Evolutionary conservation across 1,284 basidiomycete species (phyloP).

Genomic region (Apiotrichum gracile): DNA sequence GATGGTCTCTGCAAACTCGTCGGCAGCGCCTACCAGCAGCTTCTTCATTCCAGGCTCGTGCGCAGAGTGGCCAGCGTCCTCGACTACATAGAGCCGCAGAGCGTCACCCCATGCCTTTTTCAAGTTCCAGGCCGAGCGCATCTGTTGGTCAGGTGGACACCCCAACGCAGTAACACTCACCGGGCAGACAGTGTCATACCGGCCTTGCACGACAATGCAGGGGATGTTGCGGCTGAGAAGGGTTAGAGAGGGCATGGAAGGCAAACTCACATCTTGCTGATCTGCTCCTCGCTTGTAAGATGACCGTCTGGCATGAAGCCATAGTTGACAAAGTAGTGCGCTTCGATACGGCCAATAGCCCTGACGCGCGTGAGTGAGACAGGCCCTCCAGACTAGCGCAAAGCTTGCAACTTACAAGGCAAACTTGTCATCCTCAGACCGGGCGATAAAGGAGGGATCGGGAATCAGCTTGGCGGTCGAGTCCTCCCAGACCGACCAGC

Average conservation of each 20-base stretch:
- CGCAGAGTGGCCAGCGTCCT: constrained; percentile 87
- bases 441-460: constrained; percentile 62
- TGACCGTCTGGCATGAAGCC: constrained; percentile 88
- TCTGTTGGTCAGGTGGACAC: not conserved
- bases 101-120: constrained; percentile 76
- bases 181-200: constrained; percentile 50
- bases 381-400: not conserved
- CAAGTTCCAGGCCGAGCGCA: constrained; percentile 56
- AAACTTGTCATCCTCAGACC: constrained; percentile 61
- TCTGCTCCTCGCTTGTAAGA: constrained; percentile 70
- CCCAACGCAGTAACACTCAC: constrained; percentile 19
- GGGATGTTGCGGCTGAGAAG: constrained; percentile 63
- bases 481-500: constrained; percentile 80
- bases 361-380: constrained; percentile 26
- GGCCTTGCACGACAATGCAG: constrained; percentile 73
- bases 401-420: constrained; percentile 46
- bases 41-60: constrained; percentile 69
- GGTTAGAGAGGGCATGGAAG: too few species aligned
- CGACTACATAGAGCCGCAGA: constrained; percentile 64
- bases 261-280: constrained; percentile 66
- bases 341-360: constrained; percentile 82
- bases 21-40: constrained; percentile 50
- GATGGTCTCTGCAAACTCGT: constrained; percentile 7
- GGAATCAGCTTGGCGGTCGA: constrained; percentile 66
- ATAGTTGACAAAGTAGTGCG: constrained; percentile 80